Evolutionary conservation across 257 asterid species (phyloP).

Genomic region (Penstemon eatonii): DNA sequence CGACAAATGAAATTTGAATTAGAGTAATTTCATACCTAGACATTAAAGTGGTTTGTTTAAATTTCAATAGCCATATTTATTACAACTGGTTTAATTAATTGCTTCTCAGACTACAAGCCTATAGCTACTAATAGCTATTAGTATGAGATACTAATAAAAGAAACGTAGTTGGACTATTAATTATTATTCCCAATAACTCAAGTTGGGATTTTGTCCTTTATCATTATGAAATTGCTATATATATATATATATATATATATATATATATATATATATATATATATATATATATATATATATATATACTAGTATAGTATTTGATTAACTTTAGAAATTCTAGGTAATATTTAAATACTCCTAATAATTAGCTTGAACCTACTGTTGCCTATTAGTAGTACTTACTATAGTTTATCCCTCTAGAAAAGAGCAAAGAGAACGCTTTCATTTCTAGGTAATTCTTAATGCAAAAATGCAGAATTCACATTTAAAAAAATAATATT

Average conservation of each 20-base stretch:
- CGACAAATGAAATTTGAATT: too few relatives aligned
- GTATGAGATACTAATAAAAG: constrained; percentile 16
- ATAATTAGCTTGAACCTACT: too few relatives aligned
- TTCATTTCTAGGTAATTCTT: constrained; percentile 24
- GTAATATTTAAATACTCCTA: too few relatives aligned
- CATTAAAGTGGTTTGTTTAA: too few relatives aligned
- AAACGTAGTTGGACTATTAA: constrained; percentile 25
- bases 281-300: neutral
- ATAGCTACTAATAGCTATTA: constrained; percentile 7
- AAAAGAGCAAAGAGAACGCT: constrained; percentile 35
- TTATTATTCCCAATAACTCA: constrained; percentile 1
- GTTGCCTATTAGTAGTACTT: too few relatives aligned
- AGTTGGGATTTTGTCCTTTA: neutral
- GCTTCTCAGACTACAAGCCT: constrained; percentile 17
- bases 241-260: neutral
- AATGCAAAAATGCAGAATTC: constrained; percentile 21
- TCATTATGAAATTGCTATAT: neutral
- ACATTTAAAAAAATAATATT: constrained; percentile 24
- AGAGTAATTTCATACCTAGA: too few relatives aligned
- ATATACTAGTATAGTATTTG: too few relatives aligned
- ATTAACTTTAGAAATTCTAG: neutral
- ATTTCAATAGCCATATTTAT: constrained; percentile 4
- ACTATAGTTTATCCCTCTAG: constrained; percentile 1
- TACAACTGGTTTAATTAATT: constrained; percentile 25
- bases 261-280: neutral